Evolutionary conservation across 2,329 filamentous ascomycete species (phyloP).

Genomic region (Acrocalymma vagum): DNA sequence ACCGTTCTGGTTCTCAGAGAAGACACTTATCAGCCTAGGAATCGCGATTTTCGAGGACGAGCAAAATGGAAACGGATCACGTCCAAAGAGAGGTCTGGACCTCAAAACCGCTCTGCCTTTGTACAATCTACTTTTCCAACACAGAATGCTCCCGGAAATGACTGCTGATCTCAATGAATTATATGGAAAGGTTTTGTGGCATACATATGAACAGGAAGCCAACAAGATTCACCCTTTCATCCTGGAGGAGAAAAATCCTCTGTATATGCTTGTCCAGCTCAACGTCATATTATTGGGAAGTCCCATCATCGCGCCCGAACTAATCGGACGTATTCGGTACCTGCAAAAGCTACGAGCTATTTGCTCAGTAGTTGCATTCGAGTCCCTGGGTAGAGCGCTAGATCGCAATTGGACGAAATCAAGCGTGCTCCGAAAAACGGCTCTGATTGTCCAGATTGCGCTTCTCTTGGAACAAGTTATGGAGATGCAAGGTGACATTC

Average conservation of each 20-base stretch:
- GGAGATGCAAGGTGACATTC: constrained; percentile 10
- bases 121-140: not conserved
- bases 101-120: not conserved
- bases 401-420: constrained; percentile 8
- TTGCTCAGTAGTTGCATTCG: constrained; percentile 15
- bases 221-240: constrained; percentile 15
- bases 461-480: constrained; percentile 19
- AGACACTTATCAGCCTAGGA: constrained; percentile 4
- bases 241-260: constrained; percentile 8
- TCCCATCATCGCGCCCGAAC: constrained; percentile 7
- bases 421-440: constrained; percentile 4
- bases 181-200: constrained; percentile 8
- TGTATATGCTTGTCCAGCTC: constrained; percentile 10
- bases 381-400: constrained; percentile 12
- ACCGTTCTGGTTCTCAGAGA: not conserved
- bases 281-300: constrained; percentile 14
- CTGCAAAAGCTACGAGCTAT: constrained; percentile 12
- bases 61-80: not conserved
- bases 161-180: constrained; percentile 5
- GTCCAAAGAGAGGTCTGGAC: not conserved
- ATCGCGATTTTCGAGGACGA: not conserved
- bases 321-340: constrained; percentile 11
- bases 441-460: constrained; percentile 13
- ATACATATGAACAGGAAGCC: constrained; percentile 5
- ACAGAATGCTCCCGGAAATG: not conserved